Percentiles rank a stretch among this genome's conserved stretches.
These are phyloP conservation scores for Inga oerstediana DNA, from an alignment of 306 rosid genomes.

Conservation along the genomic window DNA sequence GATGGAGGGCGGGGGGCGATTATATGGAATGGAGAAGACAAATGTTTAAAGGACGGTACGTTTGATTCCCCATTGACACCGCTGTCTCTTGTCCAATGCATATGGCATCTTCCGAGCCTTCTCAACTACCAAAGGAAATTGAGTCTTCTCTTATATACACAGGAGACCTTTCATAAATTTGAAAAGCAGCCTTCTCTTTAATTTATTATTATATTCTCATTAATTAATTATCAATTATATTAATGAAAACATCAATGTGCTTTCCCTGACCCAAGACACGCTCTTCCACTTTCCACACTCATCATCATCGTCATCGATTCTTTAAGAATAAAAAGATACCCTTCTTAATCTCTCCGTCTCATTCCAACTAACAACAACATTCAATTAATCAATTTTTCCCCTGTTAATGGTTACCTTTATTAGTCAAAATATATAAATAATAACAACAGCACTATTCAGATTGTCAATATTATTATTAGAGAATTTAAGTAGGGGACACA, in stretches of 20 bases:
- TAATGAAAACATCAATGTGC: slow-evolving; percentile 44
- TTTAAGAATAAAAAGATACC: slow-evolving; percentile 67
- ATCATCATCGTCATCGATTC: slow-evolving; percentile 26
- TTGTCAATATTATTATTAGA: not conserved
- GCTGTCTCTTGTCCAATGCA: slow-evolving; percentile 67
- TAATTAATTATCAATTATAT: not conserved
- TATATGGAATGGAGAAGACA: slow-evolving; percentile 23
- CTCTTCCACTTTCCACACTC: not conserved
- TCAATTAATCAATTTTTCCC: not conserved
- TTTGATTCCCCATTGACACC: slow-evolving; percentile 72
- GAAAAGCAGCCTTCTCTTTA: slow-evolving; percentile 25
- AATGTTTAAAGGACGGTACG: slow-evolving; percentile 63
- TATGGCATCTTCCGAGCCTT: slow-evolving; percentile 65
- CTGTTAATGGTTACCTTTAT: not conserved
- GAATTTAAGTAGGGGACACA: not conserved
- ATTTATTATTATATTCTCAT: not conserved
- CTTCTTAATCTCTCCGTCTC: slow-evolving; percentile 50
- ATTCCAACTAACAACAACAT: not conserved
- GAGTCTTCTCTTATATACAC: not conserved
- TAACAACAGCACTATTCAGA: not conserved
- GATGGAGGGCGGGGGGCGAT: not conserved
- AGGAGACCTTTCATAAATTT: slow-evolving; percentile 34
- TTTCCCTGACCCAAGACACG: slow-evolving; percentile 53
- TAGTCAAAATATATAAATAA: not conserved
- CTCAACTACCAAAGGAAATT: slow-evolving; percentile 57